Conservation (phyloP, 768 basidiomycete genomes). For the Suillus variegatus region DNA sequence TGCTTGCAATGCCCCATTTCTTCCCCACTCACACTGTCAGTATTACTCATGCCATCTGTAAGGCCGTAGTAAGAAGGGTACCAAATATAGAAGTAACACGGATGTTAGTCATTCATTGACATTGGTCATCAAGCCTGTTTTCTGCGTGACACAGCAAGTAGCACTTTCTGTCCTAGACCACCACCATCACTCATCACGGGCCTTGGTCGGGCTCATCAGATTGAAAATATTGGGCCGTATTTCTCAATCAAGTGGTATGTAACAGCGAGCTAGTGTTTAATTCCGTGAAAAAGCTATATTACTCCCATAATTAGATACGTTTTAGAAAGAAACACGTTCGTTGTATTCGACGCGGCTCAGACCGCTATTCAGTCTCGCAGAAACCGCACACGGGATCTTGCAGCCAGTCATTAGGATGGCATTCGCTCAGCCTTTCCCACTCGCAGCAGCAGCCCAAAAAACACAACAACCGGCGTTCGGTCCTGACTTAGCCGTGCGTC, state of each 20-base stretch:
- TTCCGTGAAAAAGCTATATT: constrained; percentile 15
- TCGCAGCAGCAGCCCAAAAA: constrained; percentile 56
- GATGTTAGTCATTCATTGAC: not conserved
- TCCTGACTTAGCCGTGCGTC: constrained; percentile 83
- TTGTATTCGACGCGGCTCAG: constrained; percentile 17
- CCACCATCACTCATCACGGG: constrained; percentile 20
- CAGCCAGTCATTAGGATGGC: constrained; percentile 44
- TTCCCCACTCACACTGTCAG: not conserved
- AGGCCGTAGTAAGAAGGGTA: not conserved
- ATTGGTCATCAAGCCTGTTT: constrained; percentile 29
- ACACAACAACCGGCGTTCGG: constrained; percentile 62
- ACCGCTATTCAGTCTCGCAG: constrained; percentile 14
- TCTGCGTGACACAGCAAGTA: constrained; percentile 14
- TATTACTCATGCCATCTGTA: no score
- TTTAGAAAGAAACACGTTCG: constrained; percentile 24
- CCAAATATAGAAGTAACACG: no score
- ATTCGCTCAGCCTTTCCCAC: constrained; percentile 79
- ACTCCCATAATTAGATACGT: constrained; percentile 17
- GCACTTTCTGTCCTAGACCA: constrained; percentile 22
- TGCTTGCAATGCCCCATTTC: constrained; percentile 5
- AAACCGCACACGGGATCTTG: constrained; percentile 18
- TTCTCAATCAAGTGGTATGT: constrained; percentile 19
- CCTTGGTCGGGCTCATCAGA: constrained; percentile 12
- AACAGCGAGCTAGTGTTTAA: constrained; percentile 8
- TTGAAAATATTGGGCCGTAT: constrained; percentile 2